Evolutionary conservation across 257 asterid species (phyloP).

Genomic region (Przewalskia tangutica): DNA sequence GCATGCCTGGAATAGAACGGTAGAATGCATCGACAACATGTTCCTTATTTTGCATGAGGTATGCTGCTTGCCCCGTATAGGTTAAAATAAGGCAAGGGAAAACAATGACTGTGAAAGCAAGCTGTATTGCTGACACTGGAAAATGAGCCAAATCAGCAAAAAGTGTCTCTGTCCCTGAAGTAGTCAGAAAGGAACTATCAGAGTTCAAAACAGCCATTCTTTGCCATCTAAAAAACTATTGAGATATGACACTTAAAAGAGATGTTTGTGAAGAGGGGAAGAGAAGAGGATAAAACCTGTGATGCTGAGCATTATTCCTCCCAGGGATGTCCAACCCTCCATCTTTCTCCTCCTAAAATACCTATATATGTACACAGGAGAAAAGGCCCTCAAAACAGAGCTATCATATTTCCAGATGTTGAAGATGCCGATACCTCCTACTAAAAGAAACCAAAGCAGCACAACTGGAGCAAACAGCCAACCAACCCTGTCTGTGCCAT

Average conservation of each 20-base stretch:
- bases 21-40: slow-evolving; percentile 80
- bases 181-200: slow-evolving; percentile 6
- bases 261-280: not conserved
- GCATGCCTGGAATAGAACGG: slow-evolving; percentile 92
- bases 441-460: slow-evolving; percentile 83
- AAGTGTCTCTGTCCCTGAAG: slow-evolving; percentile 96
- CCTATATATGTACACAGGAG: slow-evolving; percentile 68
- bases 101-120: slow-evolving; percentile 77
- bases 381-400: slow-evolving; percentile 80
- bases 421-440: slow-evolving; percentile 88
- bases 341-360: slow-evolving; percentile 53
- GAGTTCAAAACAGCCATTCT: not conserved
- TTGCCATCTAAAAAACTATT: not conserved
- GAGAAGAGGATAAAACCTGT: slow-evolving; percentile 45
- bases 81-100: slow-evolving; percentile 96
- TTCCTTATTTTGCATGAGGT: slow-evolving; percentile 61
- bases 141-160: slow-evolving; percentile 96
- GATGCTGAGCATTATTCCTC: slow-evolving; percentile 96
- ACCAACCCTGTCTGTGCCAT: slow-evolving; percentile 93
- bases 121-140: slow-evolving; percentile 88
- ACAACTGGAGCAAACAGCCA: slow-evolving; percentile 97
- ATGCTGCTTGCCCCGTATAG: slow-evolving; percentile 96
- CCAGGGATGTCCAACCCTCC: slow-evolving; percentile 82
- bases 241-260: not conserved
- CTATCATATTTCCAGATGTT: slow-evolving; percentile 67